Conservation (phyloP, 352 stramenopile species). For the Pythium aristosporum region DNA sequence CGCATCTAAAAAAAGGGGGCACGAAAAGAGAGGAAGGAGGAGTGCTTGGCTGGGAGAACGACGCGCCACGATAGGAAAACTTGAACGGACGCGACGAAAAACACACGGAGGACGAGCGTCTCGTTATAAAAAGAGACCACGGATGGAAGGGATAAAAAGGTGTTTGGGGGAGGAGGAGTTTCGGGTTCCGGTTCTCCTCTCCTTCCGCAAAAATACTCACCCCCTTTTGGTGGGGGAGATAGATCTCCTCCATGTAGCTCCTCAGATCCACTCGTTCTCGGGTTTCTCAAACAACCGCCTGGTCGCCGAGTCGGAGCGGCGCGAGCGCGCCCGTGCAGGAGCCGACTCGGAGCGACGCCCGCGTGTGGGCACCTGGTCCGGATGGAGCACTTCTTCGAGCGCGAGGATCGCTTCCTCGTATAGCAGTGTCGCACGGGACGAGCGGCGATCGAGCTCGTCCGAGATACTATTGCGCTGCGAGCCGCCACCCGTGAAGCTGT, state of each 20-base stretch:
- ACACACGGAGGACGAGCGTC: not conserved
- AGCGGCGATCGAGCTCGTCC: slow-evolving; percentile 26
- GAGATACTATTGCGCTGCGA: slow-evolving; percentile 22
- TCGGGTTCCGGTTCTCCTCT: not conserved
- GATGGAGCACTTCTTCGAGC: slow-evolving; percentile 27
- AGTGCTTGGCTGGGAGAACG: slow-evolving; percentile 1
- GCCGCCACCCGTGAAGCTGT: too few relatives aligned
- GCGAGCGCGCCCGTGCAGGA: not conserved
- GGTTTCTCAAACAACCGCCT: slow-evolving; percentile 21
- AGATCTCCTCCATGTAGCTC: too few relatives aligned
- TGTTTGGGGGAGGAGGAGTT: not conserved
- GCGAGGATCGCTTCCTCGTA: slow-evolving; percentile 29
- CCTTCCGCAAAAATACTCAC: not conserved
- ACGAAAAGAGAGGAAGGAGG: too few relatives aligned
- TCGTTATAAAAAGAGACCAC: not conserved
- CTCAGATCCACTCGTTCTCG: slow-evolving; percentile 31
- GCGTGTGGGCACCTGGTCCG: slow-evolving; percentile 6
- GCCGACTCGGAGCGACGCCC: slow-evolving; percentile 2
- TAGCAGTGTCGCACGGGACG: slow-evolving; percentile 23
- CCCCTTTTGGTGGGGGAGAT: too few relatives aligned
- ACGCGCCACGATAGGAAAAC: not conserved
- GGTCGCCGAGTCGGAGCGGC: slow-evolving; percentile 20
- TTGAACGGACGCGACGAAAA: not conserved
- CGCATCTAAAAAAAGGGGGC: too few relatives aligned
- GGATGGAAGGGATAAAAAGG: not conserved